These are phyloP conservation scores for Neonectria ditissima DNA, from an alignment of 2,329 filamentous ascomycete species.

Conservation along the genomic window DNA sequence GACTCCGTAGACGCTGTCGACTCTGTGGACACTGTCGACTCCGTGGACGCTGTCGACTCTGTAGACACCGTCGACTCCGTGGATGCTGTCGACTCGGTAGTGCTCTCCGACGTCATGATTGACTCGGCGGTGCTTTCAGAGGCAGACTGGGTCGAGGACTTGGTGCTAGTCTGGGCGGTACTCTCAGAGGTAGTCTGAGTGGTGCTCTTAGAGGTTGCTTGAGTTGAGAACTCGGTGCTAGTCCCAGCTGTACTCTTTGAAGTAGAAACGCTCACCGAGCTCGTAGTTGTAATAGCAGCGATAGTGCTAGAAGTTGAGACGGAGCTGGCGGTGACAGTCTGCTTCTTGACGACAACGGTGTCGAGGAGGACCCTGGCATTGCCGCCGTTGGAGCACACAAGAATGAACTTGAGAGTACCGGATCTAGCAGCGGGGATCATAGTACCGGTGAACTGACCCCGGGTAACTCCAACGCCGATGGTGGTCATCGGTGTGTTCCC, in stretches of 20 bases:
- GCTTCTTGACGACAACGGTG: neutral
- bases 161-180: neutral
- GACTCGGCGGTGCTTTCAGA: no score
- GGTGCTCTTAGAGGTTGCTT: no score
- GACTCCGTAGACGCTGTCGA: no score
- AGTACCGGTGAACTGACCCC: neutral
- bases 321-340: neutral
- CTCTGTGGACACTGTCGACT: no score
- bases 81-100: no score
- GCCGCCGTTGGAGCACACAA: slow-evolving; percentile 2
- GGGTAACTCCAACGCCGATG: neutral
- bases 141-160: neutral
- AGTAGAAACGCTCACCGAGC: neutral
- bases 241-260: neutral
- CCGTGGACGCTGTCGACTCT: no score
- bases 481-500: slow-evolving; percentile 4
- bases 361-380: slow-evolving; percentile 2
- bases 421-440: slow-evolving; percentile 4
- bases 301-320: neutral
- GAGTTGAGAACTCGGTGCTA: no score
- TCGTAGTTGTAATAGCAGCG: neutral
- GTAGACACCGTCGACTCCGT: no score
- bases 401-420: slow-evolving; percentile 4
- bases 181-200: neutral
- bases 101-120: no score